Evolutionary conservation across 1,284 basidiomycete genomes (phyloP).

Genomic region (Heterobasidion parviporum): DNA sequence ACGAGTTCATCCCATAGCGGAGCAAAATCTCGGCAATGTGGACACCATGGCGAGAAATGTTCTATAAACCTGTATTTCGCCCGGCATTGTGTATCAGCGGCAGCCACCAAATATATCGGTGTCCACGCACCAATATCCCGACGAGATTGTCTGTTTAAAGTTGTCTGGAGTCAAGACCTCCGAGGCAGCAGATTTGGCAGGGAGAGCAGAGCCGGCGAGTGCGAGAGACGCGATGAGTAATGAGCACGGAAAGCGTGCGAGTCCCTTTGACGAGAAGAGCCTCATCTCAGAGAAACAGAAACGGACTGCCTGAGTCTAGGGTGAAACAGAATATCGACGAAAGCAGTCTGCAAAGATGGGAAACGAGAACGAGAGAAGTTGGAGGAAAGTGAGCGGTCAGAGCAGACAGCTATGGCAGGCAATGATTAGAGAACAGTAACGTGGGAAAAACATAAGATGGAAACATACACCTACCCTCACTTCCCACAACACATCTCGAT

Average conservation of each 20-base stretch:
- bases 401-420: neutral
- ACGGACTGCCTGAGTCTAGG: neutral
- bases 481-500: conserved; percentile 33
- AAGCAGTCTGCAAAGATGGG: neutral
- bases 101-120: neutral
- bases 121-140: conserved; percentile 61
- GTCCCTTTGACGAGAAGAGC: conserved; percentile 13
- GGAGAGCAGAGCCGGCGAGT: conserved; percentile 26
- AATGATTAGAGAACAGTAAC: neutral
- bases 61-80: conserved; percentile 49
- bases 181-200: conserved; percentile 25
- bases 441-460: conserved; percentile 27
- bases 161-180: conserved; percentile 52
- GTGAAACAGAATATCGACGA: too few species aligned
- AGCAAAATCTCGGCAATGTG: conserved; percentile 70
- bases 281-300: conserved; percentile 11
- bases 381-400: neutral
- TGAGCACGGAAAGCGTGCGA: conserved; percentile 19
- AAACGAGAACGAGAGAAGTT: neutral
- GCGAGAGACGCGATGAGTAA: conserved; percentile 26
- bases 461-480: conserved; percentile 46
- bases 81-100: neutral
- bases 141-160: conserved; percentile 47
- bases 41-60: conserved; percentile 73
- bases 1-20: conserved; percentile 81